Percentiles rank a stretch among this genome's conserved stretches.
Conservation (phyloP, 371 early-diverging fungal genomes). For the Quaeritorhiza haematococci region DNA sequence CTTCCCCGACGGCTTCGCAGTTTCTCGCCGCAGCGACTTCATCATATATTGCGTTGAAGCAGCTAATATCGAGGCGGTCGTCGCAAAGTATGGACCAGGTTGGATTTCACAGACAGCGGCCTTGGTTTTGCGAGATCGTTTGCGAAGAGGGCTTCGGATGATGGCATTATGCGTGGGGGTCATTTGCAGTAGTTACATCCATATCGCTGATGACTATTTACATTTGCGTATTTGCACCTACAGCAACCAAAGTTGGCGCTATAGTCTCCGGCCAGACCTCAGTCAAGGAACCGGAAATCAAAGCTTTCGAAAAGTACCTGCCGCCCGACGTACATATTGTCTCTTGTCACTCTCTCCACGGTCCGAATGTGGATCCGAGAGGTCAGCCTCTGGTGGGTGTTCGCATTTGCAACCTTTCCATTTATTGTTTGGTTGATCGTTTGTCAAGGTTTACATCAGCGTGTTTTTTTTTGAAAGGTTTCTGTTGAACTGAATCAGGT, state of each 20-base stretch:
- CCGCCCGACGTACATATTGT: slow-evolving; percentile 88
- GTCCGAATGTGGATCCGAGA: slow-evolving; percentile 78
- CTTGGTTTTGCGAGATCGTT: too few species aligned
- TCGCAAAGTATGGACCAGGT: slow-evolving; percentile 79
- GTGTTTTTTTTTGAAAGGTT: too few species aligned
- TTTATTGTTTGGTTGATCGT: not conserved
- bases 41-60: slow-evolving; percentile 95
- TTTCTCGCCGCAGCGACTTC: slow-evolving; percentile 79
- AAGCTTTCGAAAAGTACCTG: slow-evolving; percentile 77
- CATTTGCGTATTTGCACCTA: too few species aligned
- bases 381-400: slow-evolving; percentile 72
- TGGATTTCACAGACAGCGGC: slow-evolving; percentile 7
- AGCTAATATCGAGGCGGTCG: slow-evolving; percentile 75
- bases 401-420: not conserved
- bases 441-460: not conserved
- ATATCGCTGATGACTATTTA: not conserved
- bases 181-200: too few species aligned
- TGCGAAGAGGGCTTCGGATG: too few species aligned
- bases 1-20: slow-evolving; percentile 73
- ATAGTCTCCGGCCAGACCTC: slow-evolving; percentile 78
- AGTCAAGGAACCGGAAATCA: slow-evolving; percentile 89
- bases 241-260: slow-evolving; percentile 83
- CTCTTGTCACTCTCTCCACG: slow-evolving; percentile 93
- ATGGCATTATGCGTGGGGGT: not conserved
- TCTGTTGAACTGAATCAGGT: not conserved